Base-by-base conservation (phyloP, 2,329 filamentous ascomycete genomes). In the Cladosporium sp. region DNA sequence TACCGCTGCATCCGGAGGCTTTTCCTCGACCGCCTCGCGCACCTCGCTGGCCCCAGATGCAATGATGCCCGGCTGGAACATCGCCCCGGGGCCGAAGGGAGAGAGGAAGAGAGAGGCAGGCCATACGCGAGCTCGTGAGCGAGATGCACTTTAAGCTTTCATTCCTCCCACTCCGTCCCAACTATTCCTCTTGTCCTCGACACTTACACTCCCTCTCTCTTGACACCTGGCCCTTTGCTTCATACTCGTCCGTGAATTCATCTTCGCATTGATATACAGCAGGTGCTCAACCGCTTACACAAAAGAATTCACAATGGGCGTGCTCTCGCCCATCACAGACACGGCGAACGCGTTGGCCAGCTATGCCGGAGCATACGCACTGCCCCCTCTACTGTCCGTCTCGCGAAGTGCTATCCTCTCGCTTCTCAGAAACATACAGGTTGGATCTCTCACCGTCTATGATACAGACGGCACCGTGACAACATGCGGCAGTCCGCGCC, bases 361-460 rank as follows among this genome's bases (percentile, higher is more conserved):
- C 65, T 78, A 80, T 64, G 77, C 82, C 36, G 79, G 79, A 60
- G 78, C 80, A 11, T 78, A 82, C 67, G 79, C 81, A 11, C 84
- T 83, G 80, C 79, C 75, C 7, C 81, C 83, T 26, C 72, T 84
- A 6, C 79, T 85, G 34, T 76, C 77, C 4, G 38, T 83, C 59
- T 84, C 81, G 59, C 79, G 81, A 58, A 79, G 75, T 64, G 78
- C 79, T 11, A 80, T 82, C 26, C 75, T 84, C 55, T 77, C 79
- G 26, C 74, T 84, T 36, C 74, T 85, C 28, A 73, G 78, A 18
- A 77, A 78, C 34, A 81, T 85, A 38, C 77, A 81, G 66, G 68
- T 79, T 12, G 83, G 83, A 14, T 80, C 80, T 38, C 75, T 85
- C 36, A 77, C 77, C 4, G 72, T 85, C 32, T 78, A 70, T 66